Evolutionary conservation across 1,284 basidiomycete genomes (phyloP).

Genomic region (Apiotrichum gamsii): DNA sequence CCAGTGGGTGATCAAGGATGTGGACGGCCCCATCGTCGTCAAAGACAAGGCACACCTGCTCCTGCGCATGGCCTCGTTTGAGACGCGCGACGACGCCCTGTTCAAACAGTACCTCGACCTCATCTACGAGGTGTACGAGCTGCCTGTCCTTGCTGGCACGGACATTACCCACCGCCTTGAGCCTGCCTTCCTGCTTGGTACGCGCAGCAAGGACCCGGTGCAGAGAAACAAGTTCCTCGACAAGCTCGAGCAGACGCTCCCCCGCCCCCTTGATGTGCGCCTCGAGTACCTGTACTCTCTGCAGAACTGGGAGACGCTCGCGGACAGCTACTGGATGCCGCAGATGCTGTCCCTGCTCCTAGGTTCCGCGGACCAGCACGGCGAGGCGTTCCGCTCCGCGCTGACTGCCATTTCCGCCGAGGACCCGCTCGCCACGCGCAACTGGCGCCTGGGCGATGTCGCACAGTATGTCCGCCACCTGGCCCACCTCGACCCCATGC

Average conservation of each 20-base stretch:
- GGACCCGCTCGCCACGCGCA: slow-evolving; percentile 24
- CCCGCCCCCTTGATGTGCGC: slow-evolving; percentile 71
- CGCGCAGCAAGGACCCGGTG: slow-evolving; percentile 70
- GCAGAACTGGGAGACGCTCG: slow-evolving; percentile 91
- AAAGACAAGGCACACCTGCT: slow-evolving; percentile 92
- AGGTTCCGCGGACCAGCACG: slow-evolving; percentile 64
- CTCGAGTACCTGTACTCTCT: slow-evolving; percentile 87
- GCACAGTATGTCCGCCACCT: slow-evolving; percentile 75
- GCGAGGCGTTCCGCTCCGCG: slow-evolving; percentile 46
- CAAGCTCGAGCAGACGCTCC: slow-evolving; percentile 82
- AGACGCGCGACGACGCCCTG: slow-evolving; percentile 68
- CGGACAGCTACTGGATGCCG: slow-evolving; percentile 92
- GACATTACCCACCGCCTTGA: slow-evolving; percentile 93
- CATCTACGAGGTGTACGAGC: slow-evolving; percentile 91
- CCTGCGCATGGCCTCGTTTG: slow-evolving; percentile 85
- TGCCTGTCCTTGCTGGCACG: slow-evolving; percentile 75
- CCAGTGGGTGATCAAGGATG: slow-evolving; percentile 80
- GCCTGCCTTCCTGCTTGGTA: slow-evolving; percentile 87
- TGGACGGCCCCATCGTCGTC: slow-evolving; percentile 68
- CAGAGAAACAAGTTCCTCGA: slow-evolving; percentile 85
- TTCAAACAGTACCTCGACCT: slow-evolving; percentile 83
- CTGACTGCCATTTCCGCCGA: slow-evolving; percentile 14
- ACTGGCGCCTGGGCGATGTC: slow-evolving; percentile 53
- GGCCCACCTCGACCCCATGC: slow-evolving; percentile 69
- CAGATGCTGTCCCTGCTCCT: slow-evolving; percentile 85